Evolutionary conservation across 2,329 filamentous ascomycete genomes (phyloP), one percentile per base, ranked within the genome.

Genomic region (Diaporthe velutina): DNA sequence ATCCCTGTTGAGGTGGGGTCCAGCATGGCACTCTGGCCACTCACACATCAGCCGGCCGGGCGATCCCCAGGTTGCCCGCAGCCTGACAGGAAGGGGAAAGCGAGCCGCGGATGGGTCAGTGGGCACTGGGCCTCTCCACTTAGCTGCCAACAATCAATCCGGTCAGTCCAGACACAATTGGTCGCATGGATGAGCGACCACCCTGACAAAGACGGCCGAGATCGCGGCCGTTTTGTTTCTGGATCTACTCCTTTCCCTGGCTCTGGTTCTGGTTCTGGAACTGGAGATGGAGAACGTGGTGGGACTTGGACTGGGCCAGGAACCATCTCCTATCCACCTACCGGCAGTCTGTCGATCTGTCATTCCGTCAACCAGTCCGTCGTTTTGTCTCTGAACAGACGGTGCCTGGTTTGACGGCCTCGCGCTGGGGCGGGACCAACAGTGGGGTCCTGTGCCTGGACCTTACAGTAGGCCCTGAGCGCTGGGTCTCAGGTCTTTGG

Each of bases 181-280:
- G 61, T 35, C 30, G 42, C 45, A 52, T 52, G 45, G 61, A 35
- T 67, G 45, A 52, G 45, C 61, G 45, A 38, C 61, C 33, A 68
- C n/a, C 64, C 48, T 68, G 48, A 68, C 64, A 68, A 68, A 54
- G 64, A 68, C 33, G 48, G n/a, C 64, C 66, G 66, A 74, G 66
- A 74, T 54, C 66, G 71, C 52, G 66, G 67, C 74, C 64, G 45
- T 48, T 70, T 42, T 42, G 58, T 74, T 64, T 64, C 35, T 72
- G 58, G 35, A 50, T 45, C 35, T 54, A 22, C n/a, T 48, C 52
- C 35, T 30, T 25, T 30, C 50, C 54, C 48, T 35, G 55, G 48
- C 9, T 50, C 50, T 42, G 48, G 33, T 61, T 35, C 64, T 60
- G 61, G 54, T 54, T 22, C 25, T 64, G 38, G 58, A 61, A 61